Base-by-base conservation (phyloP, 192 early-diverging fungal species). In the Backusella mclennaniae region DNA sequence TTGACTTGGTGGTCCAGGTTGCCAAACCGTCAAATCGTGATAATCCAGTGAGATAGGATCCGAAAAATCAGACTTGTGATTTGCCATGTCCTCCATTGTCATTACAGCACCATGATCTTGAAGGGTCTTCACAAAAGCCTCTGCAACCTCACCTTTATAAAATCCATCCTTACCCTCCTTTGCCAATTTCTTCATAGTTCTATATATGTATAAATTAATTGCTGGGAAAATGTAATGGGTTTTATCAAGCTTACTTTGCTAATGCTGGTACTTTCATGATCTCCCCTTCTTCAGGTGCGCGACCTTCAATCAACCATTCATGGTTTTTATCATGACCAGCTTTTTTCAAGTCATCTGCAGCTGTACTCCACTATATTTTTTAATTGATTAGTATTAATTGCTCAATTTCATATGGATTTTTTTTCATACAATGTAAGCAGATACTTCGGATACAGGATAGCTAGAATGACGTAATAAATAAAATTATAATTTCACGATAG, bases 1-100 rank as follows among this genome's bases (percentile, higher is more conserved):
- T 74, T 91, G 88, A 33, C 91, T 90, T 66, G 93, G 93, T 1
- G 94, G 94, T 35, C 91, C 86, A 68, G 88, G 89, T 78, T 95
- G 91, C 77, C 88, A 83, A 4, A 95, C 78, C 4, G 79, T 84
- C 35, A 84, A 46, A 15, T 81, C 87, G 17, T 85, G 80, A 79
- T 91, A 95, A 21, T 86, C 85, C 26, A 88, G 82, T 1, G 86
- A 89, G 66, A 92, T 88, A 0, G 94, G 92, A 67, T 83, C 84
- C 14, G 42, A 8, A 84, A 85, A 15, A 35, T 87, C 80, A 19
- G 84, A 84, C 11, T 49, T 70, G 73, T 95, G 94, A 6, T 56
- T 36, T 12, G 67, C 76, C 63, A 95, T 79, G 73, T 95, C 94
- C 0, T 88, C 86, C 39, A 91, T 85, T 5, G 86, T 84, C 87